Conservation (phyloP, 169 alveolate species). For the Plasmodium berghei region DNA sequence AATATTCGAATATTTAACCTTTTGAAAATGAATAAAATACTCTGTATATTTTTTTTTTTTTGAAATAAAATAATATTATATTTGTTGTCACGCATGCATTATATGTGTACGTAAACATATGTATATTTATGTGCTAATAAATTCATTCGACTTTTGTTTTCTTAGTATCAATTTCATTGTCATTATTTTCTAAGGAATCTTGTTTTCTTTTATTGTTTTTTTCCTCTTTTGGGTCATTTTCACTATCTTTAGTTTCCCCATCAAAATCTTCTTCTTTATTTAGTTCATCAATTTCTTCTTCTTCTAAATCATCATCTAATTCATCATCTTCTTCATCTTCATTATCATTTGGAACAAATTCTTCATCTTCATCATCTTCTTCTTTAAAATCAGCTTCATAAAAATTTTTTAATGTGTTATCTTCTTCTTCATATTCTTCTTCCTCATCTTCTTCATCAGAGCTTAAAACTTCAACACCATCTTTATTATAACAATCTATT, state of each 20-base stretch:
- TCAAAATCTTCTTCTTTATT: conserved; percentile 49
- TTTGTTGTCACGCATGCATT: neutral
- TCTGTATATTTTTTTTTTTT: too few species aligned
- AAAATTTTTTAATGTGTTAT: conserved; percentile 87
- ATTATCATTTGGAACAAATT: conserved; percentile 88
- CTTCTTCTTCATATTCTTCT: conserved; percentile 88
- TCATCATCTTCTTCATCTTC: conserved; percentile 90
- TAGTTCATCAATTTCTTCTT: conserved; percentile 64
- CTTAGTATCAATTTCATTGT: neutral
- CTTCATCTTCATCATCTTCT: conserved; percentile 92
- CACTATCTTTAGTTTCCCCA: conserved; percentile 77
- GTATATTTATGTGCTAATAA: neutral
- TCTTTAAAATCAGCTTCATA: conserved; percentile 90
- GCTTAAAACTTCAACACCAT: conserved; percentile 88
- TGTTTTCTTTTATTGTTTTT: conserved; percentile 80
- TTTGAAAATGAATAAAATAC: too few species aligned
- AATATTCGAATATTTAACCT: too few species aligned
- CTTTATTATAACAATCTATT: conserved; percentile 88
- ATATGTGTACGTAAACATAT: conserved; percentile 2
- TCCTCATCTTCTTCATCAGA: conserved; percentile 91
- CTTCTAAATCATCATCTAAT: conserved; percentile 80
- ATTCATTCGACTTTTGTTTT: conserved; percentile 39
- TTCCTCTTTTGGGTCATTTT: conserved; percentile 85
- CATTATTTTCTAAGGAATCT: conserved; percentile 17
- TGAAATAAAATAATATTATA: too few species aligned